phyloP scores from a whole-genome alignment of 129 eudicot species.

The Helianthus tuberosus region DNA sequence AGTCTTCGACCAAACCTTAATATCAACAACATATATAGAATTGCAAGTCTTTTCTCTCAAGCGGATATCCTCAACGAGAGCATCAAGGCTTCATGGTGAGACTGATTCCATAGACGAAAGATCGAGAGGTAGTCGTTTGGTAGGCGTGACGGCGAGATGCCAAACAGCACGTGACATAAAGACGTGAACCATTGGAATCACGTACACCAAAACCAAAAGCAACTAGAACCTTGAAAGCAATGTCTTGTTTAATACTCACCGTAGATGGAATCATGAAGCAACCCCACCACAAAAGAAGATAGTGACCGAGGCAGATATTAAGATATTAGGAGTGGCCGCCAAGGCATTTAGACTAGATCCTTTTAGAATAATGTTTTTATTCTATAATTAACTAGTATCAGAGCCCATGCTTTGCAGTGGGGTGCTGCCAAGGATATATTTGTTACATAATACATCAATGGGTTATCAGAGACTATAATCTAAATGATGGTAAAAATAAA shows the following conservation, averaged over 20 bases:
- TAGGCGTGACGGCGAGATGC: neutral
- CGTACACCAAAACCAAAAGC: neutral
- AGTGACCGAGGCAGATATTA: neutral
- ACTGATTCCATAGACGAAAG: too few species aligned
- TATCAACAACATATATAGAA: too few species aligned
- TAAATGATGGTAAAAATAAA: too few species aligned
- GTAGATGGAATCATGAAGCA: neutral
- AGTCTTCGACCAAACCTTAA: too few species aligned
- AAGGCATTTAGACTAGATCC: neutral
- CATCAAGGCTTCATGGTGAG: neutral
- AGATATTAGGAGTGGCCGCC: neutral
- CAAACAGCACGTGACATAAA: neutral
- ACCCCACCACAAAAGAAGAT: constrained; percentile 4
- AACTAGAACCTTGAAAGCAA: constrained; percentile 8
- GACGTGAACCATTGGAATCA: neutral
- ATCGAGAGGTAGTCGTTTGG: too few species aligned
- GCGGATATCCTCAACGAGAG: too few species aligned
- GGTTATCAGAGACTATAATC: too few species aligned
- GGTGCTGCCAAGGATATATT: too few species aligned
- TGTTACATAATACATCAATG: too few species aligned
- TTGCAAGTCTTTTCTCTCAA: too few species aligned
- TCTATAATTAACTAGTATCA: neutral
- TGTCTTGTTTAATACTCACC: neutral
- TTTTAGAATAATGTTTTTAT: neutral
- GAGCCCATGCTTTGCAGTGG: too few species aligned